Percentiles rank a stretch among this genome's conserved stretches.
Conservation (phyloP, 1,284 basidiomycete genomes). For the Ustilago nuda region DNA sequence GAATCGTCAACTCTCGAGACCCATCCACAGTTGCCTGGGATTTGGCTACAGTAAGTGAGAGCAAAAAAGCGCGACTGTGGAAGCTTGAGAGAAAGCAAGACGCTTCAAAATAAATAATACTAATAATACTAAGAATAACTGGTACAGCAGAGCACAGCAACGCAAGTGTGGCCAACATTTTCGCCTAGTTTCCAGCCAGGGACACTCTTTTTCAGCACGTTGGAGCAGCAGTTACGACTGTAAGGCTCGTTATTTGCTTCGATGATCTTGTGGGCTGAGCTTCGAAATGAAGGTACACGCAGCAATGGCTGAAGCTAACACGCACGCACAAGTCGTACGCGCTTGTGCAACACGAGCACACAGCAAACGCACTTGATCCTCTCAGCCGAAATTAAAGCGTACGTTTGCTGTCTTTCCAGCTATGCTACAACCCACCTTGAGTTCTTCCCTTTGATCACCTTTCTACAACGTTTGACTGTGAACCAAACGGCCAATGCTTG, state of each 20-base stretch:
- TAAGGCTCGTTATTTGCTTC: background rate
- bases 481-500: background rate
- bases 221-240: too few relatives aligned
- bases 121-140: too few relatives aligned
- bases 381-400: background rate
- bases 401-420: background rate
- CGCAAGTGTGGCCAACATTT: background rate
- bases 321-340: background rate
- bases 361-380: background rate
- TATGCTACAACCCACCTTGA: background rate
- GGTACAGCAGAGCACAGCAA: background rate
- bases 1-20: background rate
- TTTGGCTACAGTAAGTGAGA: background rate
- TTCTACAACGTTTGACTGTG: background rate
- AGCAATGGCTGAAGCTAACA: background rate
- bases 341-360: conserved; percentile 5
- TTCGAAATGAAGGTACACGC: background rate
- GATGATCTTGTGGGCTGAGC: background rate
- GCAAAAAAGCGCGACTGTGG: background rate
- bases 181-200: too few relatives aligned
- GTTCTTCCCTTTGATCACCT: background rate
- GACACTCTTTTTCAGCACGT: too few relatives aligned
- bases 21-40: background rate
- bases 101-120: background rate
- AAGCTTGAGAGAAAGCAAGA: conserved; percentile 2